A percentile compares a stretch with the other conserved stretches of the same genome.
phyloP scores from a whole-genome alignment of 345 rosid species.

The Conringia planisiliqua region DNA sequence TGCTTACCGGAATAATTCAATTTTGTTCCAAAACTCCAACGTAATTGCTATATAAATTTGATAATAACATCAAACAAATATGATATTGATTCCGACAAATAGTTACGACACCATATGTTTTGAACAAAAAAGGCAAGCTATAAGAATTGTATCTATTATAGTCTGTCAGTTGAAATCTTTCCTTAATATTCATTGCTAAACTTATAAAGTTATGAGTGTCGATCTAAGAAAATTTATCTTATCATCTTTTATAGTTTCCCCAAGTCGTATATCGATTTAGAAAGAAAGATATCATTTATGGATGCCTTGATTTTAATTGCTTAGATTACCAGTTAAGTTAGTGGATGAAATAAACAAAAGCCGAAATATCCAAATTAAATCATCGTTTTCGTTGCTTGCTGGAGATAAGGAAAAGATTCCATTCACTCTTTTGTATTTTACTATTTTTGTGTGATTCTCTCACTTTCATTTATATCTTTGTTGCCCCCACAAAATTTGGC shows the following conservation, averaged over 20 bases:
- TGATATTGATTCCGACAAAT: background rate
- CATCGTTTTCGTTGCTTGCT: background rate
- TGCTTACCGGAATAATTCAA: background rate
- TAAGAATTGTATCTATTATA: background rate
- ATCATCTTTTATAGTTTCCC: background rate
- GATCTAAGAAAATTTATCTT: background rate
- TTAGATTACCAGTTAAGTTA: background rate
- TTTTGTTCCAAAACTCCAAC: background rate
- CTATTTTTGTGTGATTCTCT: background rate
- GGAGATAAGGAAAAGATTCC: slow-evolving; percentile 2
- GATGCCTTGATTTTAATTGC: background rate
- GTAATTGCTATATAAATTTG: background rate
- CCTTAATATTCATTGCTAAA: background rate
- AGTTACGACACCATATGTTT: background rate
- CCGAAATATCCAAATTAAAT: background rate
- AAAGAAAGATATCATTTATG: background rate
- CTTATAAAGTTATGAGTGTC: background rate
- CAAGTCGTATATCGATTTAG: background rate
- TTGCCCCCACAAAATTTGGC: slow-evolving; percentile 13
- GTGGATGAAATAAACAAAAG: background rate
- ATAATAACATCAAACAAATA: slow-evolving; percentile 11
- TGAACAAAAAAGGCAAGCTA: background rate
- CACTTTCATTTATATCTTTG: background rate
- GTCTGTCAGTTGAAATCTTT: background rate
- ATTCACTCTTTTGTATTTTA: background rate